Conservation (phyloP, 169 alveolate genomes). For the Amoebophrya sp. region DNA sequence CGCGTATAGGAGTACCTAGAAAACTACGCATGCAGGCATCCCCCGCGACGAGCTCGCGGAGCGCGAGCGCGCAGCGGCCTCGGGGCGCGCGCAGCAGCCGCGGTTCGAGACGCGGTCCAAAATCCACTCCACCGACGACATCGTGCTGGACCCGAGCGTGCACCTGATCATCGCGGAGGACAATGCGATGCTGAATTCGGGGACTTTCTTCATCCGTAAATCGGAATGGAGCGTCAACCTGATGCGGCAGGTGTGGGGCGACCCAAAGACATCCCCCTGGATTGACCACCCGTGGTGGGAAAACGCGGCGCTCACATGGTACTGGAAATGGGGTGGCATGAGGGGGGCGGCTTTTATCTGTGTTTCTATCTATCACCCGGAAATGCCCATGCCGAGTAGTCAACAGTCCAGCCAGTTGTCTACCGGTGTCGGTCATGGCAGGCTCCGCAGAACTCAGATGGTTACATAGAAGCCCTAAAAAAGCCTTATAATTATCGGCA, state of each 20-base stretch:
- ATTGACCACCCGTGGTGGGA: constrained; percentile 16
- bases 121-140: background rate
- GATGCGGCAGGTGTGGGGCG: background rate
- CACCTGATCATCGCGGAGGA: constrained; percentile 1
- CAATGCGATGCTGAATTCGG: constrained; percentile 7
- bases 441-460: no score
- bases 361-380: no score
- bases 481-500: no score
- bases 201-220: background rate
- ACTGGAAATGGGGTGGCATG: no score
- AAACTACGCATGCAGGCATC: no score
- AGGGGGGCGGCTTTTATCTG: no score
- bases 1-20: no score
- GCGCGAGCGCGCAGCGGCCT: background rate
- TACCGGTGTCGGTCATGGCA: no score
- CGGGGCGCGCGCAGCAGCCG: background rate
- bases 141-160: background rate
- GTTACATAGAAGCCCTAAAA: no score
- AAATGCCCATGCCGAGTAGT: no score
- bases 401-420: no score
- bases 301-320: constrained; percentile 6
- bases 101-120: background rate
- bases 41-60: background rate
- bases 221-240: constrained; percentile 1
- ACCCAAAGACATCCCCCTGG: background rate